Base-by-base conservation (phyloP, 257 asterid species). In the Gentiana dahurica region DNA sequence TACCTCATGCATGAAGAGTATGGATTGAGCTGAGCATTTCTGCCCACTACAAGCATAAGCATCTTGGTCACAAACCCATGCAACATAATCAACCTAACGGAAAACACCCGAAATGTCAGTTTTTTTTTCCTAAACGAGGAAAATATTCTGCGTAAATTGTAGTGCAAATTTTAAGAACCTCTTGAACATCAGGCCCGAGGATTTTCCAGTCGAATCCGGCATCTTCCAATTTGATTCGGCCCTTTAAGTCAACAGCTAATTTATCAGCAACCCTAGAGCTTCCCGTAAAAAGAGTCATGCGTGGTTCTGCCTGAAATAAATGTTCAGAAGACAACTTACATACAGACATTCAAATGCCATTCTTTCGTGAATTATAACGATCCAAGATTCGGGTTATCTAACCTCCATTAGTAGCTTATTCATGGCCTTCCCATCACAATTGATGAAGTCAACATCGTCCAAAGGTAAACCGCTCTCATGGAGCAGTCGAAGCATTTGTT, bases 151-250 rank as follows among this genome's bases (percentile, higher is more conserved):
- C 24, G 24, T 24, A 24, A 24, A 39, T 4, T 38, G 1, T 51
- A 38, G 49, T 24, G 11, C 46, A 12, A 49, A 24, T 52, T 53
- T 13, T 55, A 50, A 39, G n/a, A 47, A 91, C 96, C 96, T 87
- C 86, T 5, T 79, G 80, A 44, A 92, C 97, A 66, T 92, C 97
- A 5, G 97, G 99, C 43, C 99, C 97, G 58, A 92, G 95, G 69
- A 92, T 73, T 81, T 92, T 92, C 99, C 99, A 92, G 61, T 92
- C 95, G 35, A 92, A 92, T 43, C 99, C 99, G 58, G 95, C 97
- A 79, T 92, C 99, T 76, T 92, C 97, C 44, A 92, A 66, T 66
- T 76, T 88, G 72, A 92, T 53, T 56, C 89, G 85, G 13, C 99
- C 99, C 33, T 76, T 77, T 51, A 92, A 71, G 77, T 92, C 99